These are phyloP conservation scores for Phellinidium pouzarii DNA, from an alignment of 1,284 basidiomycete species.

Conservation along the genomic window DNA sequence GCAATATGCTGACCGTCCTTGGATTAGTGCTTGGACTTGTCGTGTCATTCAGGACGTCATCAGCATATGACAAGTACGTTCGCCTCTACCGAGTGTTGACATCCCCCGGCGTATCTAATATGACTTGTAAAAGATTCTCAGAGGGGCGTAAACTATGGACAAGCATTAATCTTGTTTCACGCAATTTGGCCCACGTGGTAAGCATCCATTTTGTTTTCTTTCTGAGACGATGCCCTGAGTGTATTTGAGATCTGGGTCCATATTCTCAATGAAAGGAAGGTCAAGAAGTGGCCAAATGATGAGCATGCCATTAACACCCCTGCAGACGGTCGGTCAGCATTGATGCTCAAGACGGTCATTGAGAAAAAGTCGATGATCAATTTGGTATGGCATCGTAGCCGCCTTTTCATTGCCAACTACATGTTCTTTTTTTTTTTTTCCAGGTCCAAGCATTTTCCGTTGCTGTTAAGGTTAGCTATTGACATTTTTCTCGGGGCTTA, in stretches of 20 bases:
- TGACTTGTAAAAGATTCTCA: slow-evolving; percentile 37
- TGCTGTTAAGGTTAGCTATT: slow-evolving; percentile 43
- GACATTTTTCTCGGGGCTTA: not conserved
- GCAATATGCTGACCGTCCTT: slow-evolving; percentile 36
- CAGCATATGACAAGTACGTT: slow-evolving; percentile 57
- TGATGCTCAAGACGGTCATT: slow-evolving; percentile 42
- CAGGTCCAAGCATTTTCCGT: slow-evolving; percentile 60
- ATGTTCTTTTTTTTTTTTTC: not conserved
- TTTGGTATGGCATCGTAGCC: slow-evolving; percentile 33
- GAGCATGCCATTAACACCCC: slow-evolving; percentile 17
- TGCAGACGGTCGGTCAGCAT: slow-evolving; percentile 17
- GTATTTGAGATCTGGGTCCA: slow-evolving; percentile 53
- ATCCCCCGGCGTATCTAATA: too few relatives aligned
- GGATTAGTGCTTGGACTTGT: slow-evolving; percentile 37
- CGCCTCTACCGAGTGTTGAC: slow-evolving; percentile 18
- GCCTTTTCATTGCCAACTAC: not conserved
- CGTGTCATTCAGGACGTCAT: slow-evolving; percentile 39
- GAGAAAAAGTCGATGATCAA: slow-evolving; percentile 74
- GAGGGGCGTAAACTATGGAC: slow-evolving; percentile 62
- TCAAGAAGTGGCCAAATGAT: slow-evolving; percentile 23
- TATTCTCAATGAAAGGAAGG: slow-evolving; percentile 40
- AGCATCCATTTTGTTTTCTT: slow-evolving; percentile 7
- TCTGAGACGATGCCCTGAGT: not conserved
- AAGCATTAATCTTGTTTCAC: slow-evolving; percentile 44
- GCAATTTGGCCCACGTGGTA: slow-evolving; percentile 50